These are phyloP conservation scores for Podaxis rugospora DNA, from an alignment of 768 basidiomycete species.

Conservation along the genomic window DNA sequence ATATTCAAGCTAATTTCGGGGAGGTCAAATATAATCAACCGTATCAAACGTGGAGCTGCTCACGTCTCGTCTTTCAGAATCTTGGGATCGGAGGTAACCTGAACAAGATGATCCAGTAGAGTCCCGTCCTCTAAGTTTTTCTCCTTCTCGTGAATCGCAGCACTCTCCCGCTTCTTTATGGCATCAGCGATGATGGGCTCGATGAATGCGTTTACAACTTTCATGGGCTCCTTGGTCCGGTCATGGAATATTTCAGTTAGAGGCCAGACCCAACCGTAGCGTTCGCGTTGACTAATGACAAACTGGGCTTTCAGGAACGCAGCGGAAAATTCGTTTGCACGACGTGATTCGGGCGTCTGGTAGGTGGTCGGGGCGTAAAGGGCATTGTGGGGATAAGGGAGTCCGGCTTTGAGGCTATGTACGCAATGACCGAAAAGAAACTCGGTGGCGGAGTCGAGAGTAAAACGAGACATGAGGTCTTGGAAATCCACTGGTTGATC, in stretches of 20 bases:
- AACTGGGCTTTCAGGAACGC: conserved; percentile 49
- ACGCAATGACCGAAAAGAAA: conserved; percentile 62
- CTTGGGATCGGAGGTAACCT: conserved; percentile 40
- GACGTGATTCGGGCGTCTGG: conserved; percentile 20
- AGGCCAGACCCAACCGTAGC: conserved; percentile 50
- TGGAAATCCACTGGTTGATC: conserved; percentile 60
- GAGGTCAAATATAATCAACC: neutral
- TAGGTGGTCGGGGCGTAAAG: conserved; percentile 19
- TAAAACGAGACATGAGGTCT: conserved; percentile 60
- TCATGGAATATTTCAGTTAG: conserved; percentile 46
- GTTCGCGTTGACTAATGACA: conserved; percentile 35
- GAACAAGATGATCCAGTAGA: conserved; percentile 53
- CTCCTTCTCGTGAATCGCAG: conserved; percentile 20
- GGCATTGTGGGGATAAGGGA: conserved; percentile 49
- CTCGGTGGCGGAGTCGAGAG: conserved; percentile 62
- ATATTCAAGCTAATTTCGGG: conserved; percentile 32
- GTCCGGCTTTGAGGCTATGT: conserved; percentile 42
- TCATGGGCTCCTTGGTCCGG: conserved; percentile 42
- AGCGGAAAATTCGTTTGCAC: conserved; percentile 38
- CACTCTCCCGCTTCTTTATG: conserved; percentile 32
- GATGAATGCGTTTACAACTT: conserved; percentile 46
- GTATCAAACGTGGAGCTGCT: conserved; percentile 1
- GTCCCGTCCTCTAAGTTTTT: conserved; percentile 35
- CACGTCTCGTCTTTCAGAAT: conserved; percentile 47
- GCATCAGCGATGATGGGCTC: conserved; percentile 51